Evolutionary conservation across 2,329 filamentous ascomycete species (phyloP).

Genomic region (Fusarium humuli): DNA sequence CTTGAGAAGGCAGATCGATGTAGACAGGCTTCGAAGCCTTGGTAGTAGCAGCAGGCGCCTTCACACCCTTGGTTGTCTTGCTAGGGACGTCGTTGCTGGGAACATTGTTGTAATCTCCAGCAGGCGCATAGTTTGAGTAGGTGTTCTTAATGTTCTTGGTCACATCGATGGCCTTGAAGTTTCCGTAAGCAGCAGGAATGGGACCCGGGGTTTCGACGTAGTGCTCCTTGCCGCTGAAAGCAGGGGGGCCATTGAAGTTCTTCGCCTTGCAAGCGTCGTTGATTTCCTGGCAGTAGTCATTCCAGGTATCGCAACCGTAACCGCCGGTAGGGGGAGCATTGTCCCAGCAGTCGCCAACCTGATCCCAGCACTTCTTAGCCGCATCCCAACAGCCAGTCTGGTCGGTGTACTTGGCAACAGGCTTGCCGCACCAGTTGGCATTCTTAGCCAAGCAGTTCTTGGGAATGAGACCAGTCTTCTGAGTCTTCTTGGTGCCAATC

Average conservation of each 20-base stretch:
- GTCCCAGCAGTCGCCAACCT: constrained; percentile 70
- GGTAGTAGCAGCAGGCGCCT: constrained; percentile 16
- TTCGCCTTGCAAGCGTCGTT: constrained; percentile 57
- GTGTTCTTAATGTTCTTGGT: constrained; percentile 21
- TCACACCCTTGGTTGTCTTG: constrained; percentile 8
- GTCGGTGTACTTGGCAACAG: constrained; percentile 67
- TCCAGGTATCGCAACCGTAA: constrained; percentile 71
- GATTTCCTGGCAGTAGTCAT: constrained; percentile 68
- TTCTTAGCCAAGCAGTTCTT: constrained; percentile 71
- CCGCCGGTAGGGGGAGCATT: constrained; percentile 68
- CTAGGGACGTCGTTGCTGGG: neutral
- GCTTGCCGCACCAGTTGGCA: constrained; percentile 77
- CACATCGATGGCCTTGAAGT: constrained; percentile 39
- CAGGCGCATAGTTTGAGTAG: constrained; percentile 23
- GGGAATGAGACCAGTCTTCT: constrained; percentile 64
- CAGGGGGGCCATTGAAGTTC: constrained; percentile 61
- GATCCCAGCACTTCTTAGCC: constrained; percentile 67
- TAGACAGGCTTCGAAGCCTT: constrained; percentile 13
- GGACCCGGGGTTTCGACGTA: constrained; percentile 48
- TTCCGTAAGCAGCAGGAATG: constrained; percentile 50
- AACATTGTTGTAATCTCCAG: neutral
- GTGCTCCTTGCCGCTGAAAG: constrained; percentile 53
- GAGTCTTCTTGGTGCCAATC: constrained; percentile 35
- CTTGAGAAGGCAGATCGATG: constrained; percentile 6
- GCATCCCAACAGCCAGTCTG: constrained; percentile 71